phyloP scores from a whole-genome alignment of 306 rosid species.

The Quercus dentata region DNA sequence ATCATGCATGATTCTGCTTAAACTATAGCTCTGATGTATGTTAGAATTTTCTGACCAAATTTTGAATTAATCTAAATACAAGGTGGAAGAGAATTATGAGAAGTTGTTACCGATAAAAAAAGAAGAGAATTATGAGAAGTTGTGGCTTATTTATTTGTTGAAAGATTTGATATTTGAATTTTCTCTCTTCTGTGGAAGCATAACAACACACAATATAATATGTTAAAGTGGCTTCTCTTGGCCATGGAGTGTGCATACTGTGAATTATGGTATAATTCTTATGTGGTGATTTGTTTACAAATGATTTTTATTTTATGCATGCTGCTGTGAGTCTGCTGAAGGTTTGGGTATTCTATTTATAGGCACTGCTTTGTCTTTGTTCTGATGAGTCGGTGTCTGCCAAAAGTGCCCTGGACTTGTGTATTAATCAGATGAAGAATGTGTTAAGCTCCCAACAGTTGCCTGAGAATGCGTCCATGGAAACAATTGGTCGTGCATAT shows the following conservation, averaged over 20 bases:
- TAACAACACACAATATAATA: not conserved
- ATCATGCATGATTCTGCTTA: not conserved
- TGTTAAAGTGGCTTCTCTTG: not conserved
- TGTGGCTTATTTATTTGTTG: not conserved
- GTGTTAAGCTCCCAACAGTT: conserved; percentile 80
- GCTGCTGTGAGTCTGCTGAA: conserved; percentile 23
- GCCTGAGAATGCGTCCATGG: conserved; percentile 91
- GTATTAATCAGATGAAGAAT: conserved; percentile 90
- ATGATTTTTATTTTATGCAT: conserved; percentile 7
- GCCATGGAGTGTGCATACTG: not conserved
- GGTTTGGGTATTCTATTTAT: conserved; percentile 34
- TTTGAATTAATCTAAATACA: not conserved
- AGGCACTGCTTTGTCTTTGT: conserved; percentile 91
- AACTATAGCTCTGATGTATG: not conserved
- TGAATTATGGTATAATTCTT: not conserved
- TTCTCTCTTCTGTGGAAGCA: not conserved
- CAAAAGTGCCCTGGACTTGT: conserved; percentile 87
- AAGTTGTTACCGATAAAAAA: not conserved
- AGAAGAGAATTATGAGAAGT: not conserved
- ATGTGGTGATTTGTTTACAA: not conserved
- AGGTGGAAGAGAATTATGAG: not conserved
- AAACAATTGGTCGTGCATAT: conserved; percentile 93
- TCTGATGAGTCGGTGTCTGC: conserved; percentile 85
- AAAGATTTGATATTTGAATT: not conserved
- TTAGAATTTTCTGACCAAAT: not conserved